Evolutionary conservation across 169 alveolate species (phyloP).

Genomic region (Blepharisma undulans): DNA sequence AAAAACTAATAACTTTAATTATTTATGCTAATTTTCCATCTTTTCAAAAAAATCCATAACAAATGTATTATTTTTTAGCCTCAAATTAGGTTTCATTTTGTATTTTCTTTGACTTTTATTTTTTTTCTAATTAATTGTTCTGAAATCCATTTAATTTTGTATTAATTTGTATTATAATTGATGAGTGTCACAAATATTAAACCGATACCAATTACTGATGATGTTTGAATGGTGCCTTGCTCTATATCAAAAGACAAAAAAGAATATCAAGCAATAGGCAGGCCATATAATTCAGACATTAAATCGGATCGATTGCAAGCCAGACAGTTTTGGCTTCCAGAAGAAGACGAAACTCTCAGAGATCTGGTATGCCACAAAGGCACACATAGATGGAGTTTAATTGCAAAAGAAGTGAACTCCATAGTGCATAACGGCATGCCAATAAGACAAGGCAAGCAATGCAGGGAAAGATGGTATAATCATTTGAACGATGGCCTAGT

Average conservation of each 20-base stretch:
- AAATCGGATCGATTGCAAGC: background rate
- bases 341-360: slow-evolving; percentile 59
- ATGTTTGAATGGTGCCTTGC: slow-evolving; percentile 12
- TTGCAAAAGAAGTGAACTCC: slow-evolving; percentile 35
- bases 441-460: slow-evolving; percentile 70
- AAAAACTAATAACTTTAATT: no score
- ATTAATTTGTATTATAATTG: background rate
- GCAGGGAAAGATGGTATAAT: slow-evolving; percentile 77
- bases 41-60: background rate
- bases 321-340: slow-evolving; percentile 52
- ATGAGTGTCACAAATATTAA: background rate
- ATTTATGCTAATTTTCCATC: background rate
- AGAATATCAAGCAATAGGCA: background rate
- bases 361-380: slow-evolving; percentile 59
- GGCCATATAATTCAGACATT: background rate
- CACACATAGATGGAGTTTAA: slow-evolving; percentile 61
- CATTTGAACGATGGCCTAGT: slow-evolving; percentile 57
- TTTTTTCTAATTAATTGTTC: background rate
- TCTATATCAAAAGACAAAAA: background rate
- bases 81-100: background rate
- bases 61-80: background rate
- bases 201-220: background rate
- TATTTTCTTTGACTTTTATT: no score
- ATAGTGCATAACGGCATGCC: slow-evolving; percentile 45
- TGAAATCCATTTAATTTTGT: background rate